Evolutionary conservation across 495 filamentous ascomycete species (phyloP).

Genomic region (Parachaetomium inaequale): DNA sequence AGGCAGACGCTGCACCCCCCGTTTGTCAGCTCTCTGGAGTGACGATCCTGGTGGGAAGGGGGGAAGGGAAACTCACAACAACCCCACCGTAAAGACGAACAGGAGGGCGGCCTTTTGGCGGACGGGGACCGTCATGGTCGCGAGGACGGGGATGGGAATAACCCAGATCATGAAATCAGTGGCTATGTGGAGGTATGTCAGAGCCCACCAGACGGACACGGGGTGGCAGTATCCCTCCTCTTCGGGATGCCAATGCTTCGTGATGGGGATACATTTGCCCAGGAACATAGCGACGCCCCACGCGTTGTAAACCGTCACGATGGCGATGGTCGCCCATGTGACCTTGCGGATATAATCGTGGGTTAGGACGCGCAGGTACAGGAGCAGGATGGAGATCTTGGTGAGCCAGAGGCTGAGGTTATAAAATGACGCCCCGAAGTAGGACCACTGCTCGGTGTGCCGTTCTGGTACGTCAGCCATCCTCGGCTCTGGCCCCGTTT

Average conservation of each 20-base stretch:
- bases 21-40: not conserved
- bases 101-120: slow-evolving; percentile 31
- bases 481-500: not conserved
- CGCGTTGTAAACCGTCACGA: slow-evolving; percentile 29
- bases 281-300: slow-evolving; percentile 27
- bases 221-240: slow-evolving; percentile 29
- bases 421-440: slow-evolving; percentile 19
- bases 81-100: slow-evolving; percentile 21
- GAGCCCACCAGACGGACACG: slow-evolving; percentile 37
- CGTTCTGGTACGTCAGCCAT: not conserved
- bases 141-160: slow-evolving; percentile 46
- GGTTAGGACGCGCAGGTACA: slow-evolving; percentile 43
- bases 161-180: slow-evolving; percentile 41
- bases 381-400: slow-evolving; percentile 43
- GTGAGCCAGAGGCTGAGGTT: slow-evolving; percentile 24
- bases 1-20: slow-evolving; percentile 17
- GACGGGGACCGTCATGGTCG: slow-evolving; percentile 39
- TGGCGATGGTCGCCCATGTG: slow-evolving; percentile 16
- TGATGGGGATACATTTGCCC: slow-evolving; percentile 32
- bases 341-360: slow-evolving; percentile 17
- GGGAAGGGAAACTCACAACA: slow-evolving; percentile 7
- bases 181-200: slow-evolving; percentile 34
- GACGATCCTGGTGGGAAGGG: not conserved
- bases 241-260: slow-evolving; percentile 29
- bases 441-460: not conserved